phyloP scores from a whole-genome alignment of 2,329 filamentous ascomycete genomes.

The Hymenoscyphus scutula region DNA sequence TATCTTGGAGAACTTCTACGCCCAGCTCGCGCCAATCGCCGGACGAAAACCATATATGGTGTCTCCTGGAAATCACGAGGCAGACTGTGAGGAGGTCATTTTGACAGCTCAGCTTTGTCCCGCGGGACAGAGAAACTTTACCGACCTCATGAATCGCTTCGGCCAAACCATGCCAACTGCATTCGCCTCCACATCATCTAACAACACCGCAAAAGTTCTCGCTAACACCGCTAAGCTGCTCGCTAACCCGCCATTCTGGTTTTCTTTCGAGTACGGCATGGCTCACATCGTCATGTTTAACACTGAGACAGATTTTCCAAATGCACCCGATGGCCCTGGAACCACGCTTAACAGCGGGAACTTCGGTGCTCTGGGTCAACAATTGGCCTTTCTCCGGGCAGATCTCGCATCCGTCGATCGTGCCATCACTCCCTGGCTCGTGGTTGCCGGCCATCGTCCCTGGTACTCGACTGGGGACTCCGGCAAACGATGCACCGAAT shows the following conservation, averaged over 20 bases:
- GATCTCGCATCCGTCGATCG: constrained; percentile 32
- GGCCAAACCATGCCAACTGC: constrained; percentile 34
- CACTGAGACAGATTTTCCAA: constrained; percentile 55
- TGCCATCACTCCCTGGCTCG: constrained; percentile 31
- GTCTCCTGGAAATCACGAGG: constrained; percentile 59
- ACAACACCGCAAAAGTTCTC: constrained; percentile 39
- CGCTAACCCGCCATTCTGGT: constrained; percentile 56
- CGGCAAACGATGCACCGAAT: constrained; percentile 30
- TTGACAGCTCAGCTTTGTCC: constrained; percentile 40
- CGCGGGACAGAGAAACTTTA: constrained; percentile 58
- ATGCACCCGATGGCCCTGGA: constrained; percentile 44
- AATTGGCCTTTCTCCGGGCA: constrained; percentile 42
- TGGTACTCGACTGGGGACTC: constrained; percentile 27
- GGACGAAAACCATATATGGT: constrained; percentile 56
- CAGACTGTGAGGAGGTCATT: constrained; percentile 45
- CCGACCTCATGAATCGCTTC: constrained; percentile 56
- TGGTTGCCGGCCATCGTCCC: constrained; percentile 30
- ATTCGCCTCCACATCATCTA: constrained; percentile 35
- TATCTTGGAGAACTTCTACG: constrained; percentile 56
- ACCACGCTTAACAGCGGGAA: constrained; percentile 43
- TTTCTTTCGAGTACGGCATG: constrained; percentile 59
- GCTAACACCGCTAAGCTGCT: constrained; percentile 46
- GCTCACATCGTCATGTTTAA: constrained; percentile 53
- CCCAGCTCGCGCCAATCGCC: constrained; percentile 52
- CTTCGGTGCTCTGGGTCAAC: constrained; percentile 45